Conservation (phyloP, 2,329 filamentous ascomycete genomes). For the Bipolaris sorokiniana region DNA sequence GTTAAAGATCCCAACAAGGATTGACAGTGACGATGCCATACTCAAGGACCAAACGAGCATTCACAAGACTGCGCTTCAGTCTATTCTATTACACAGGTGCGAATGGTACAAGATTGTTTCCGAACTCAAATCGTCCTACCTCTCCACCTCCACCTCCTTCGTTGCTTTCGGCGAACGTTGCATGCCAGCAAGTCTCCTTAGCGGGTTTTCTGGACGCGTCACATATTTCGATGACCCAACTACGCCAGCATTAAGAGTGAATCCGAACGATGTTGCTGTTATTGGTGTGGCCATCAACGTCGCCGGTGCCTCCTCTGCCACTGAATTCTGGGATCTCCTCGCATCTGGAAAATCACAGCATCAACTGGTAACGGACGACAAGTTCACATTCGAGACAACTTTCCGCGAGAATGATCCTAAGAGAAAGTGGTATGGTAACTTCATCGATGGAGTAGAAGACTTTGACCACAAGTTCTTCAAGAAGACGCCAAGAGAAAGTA, state of each 20-base stretch:
- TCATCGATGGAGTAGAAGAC: background rate
- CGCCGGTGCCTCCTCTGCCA: constrained; percentile 17
- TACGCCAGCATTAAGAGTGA: background rate
- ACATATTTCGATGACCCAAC: background rate
- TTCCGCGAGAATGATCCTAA: constrained; percentile 4
- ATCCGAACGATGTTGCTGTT: constrained; percentile 20
- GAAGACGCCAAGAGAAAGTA: background rate
- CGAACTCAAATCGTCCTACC: background rate
- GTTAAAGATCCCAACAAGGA: background rate
- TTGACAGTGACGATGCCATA: background rate
- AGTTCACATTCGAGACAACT: constrained; percentile 5
- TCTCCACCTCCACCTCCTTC: background rate
- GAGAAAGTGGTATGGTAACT: constrained; percentile 16
- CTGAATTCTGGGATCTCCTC: constrained; percentile 25
- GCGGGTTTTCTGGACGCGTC: background rate
- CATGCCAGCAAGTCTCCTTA: background rate
- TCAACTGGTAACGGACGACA: constrained; percentile 1
- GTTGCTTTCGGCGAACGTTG: background rate
- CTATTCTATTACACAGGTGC: background rate
- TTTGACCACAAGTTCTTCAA: constrained; percentile 1
- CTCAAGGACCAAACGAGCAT: background rate
- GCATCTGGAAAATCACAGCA: constrained; percentile 12
- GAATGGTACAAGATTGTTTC: background rate
- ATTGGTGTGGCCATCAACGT: constrained; percentile 25
- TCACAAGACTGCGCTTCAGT: background rate